phyloP scores from a whole-genome alignment of 176 grass and related monocot species.

The Paspalum notatum region DNA sequence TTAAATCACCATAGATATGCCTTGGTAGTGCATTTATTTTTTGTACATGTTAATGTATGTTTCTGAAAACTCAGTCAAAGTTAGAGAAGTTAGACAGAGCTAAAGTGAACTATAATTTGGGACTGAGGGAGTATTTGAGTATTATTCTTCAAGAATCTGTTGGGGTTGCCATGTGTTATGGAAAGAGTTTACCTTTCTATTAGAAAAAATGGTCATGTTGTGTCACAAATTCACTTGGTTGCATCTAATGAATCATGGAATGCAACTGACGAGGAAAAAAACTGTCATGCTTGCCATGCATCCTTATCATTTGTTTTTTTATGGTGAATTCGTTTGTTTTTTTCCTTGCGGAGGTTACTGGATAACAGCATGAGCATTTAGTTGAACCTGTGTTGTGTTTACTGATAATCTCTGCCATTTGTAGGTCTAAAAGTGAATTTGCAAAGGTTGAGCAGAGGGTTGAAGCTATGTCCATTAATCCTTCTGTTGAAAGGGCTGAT shows the following conservation, averaged over 20 bases:
- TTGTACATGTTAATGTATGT: too few relatives aligned
- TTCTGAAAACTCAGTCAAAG: too few relatives aligned
- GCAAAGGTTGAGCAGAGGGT: slow-evolving; percentile 65
- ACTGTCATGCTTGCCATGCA: background rate
- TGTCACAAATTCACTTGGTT: slow-evolving; percentile 21
- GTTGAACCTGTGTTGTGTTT: background rate
- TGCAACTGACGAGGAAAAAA: background rate
- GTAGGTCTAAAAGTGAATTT: slow-evolving; percentile 75
- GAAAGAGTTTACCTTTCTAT: background rate
- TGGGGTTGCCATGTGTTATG: background rate
- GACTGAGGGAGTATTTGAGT: background rate
- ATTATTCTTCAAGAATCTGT: background rate
- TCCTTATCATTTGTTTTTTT: background rate
- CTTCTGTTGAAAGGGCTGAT: slow-evolving; percentile 56
- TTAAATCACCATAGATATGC: too few relatives aligned
- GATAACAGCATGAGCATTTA: background rate
- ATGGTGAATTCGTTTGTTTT: background rate
- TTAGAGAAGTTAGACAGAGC: too few relatives aligned
- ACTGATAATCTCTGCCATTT: slow-evolving; percentile 24
- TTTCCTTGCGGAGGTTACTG: background rate
- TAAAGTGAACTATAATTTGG: too few relatives aligned
- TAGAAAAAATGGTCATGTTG: background rate
- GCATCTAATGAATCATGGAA: slow-evolving; percentile 19
- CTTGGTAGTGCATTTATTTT: too few relatives aligned
- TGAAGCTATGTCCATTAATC: slow-evolving; percentile 50